These are phyloP conservation scores for Centaurea solstitialis DNA, from an alignment of 129 eudicot species.

Conservation along the genomic window DNA sequence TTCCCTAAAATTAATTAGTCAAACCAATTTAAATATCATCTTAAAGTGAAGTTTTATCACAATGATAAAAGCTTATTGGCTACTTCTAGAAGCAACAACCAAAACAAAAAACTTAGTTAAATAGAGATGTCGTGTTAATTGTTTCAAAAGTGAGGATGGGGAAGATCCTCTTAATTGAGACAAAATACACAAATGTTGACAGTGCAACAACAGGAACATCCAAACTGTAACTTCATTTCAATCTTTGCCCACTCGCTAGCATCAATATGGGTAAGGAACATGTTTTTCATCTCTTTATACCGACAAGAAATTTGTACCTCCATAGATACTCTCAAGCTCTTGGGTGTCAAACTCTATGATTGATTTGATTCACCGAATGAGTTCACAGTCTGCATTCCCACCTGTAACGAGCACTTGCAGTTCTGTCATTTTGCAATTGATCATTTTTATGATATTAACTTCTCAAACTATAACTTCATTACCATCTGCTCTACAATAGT, in stretches of 20 bases:
- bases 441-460: neutral
- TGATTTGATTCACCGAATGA: conserved; percentile 1
- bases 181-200: no score
- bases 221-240: neutral
- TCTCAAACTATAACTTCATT: neutral
- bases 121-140: no score
- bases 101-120: no score
- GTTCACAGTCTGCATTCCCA: conserved; percentile 2
- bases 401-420: conserved; percentile 1
- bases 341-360: neutral
- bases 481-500: no score
- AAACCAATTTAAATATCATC: no score
- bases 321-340: neutral
- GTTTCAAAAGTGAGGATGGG: no score
- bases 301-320: neutral
- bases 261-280: neutral
- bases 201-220: no score
- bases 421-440: conserved; percentile 8
- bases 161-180: no score
- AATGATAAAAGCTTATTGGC: no score
- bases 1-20: no score
- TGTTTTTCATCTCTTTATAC: conserved; percentile 9
- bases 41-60: no score
- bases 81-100: no score
- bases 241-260: conserved; percentile 15